These are phyloP conservation scores for Leptomonas pyrrhocoris DNA, from an alignment of 208 protist genomes.

Conservation along the genomic window DNA sequence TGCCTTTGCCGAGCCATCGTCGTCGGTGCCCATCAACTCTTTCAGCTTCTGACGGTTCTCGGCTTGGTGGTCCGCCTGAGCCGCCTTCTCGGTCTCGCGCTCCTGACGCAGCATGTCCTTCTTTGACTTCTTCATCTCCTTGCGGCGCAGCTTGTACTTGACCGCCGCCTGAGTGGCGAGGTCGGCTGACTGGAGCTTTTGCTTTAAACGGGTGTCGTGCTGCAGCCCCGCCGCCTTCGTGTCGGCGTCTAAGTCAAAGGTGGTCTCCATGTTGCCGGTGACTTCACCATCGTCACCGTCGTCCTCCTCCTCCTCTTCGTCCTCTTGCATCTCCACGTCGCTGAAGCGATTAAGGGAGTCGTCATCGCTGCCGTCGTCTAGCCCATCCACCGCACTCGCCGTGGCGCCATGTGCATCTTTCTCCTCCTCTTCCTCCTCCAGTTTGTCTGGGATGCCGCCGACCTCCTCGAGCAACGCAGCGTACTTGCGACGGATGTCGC, in stretches of 20 bases:
- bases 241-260: constrained; percentile 83
- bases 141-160: constrained; percentile 87
- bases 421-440: constrained; percentile 17
- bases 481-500: constrained; percentile 80
- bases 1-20: constrained; percentile 44
- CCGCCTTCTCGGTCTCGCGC: constrained; percentile 59
- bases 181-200: constrained; percentile 65
- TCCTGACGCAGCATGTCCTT: constrained; percentile 73
- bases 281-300: constrained; percentile 34
- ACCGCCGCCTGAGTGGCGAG: constrained; percentile 74
- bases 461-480: constrained; percentile 83
- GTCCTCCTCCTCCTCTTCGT: constrained; percentile 12
- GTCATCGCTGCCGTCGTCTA: constrained; percentile 65
- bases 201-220: constrained; percentile 60
- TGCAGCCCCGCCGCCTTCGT: constrained; percentile 74
- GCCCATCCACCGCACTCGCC: constrained; percentile 18
- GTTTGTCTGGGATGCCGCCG: constrained; percentile 66
- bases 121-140: constrained; percentile 88
- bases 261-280: constrained; percentile 76
- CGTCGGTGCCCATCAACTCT: constrained; percentile 60
- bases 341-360: constrained; percentile 84
- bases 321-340: constrained; percentile 66
- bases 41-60: constrained; percentile 59
- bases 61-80: constrained; percentile 41
- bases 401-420: neutral